These are phyloP conservation scores for Ganoderma resinaceum DNA, from an alignment of 1,284 basidiomycete species.

Conservation along the genomic window DNA sequence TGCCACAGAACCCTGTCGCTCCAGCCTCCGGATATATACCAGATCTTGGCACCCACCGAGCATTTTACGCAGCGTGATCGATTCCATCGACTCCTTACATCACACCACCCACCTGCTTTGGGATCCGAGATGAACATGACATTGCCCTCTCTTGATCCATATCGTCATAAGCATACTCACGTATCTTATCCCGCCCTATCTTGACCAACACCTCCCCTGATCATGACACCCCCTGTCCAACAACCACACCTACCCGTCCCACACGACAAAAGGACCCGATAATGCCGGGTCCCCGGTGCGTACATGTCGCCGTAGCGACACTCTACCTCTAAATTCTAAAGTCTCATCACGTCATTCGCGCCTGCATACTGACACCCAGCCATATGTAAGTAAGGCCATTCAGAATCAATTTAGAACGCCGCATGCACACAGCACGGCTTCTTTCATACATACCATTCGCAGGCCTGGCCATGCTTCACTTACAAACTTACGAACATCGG, in stretches of 20 bases:
- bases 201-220: not conserved
- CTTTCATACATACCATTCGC: slow-evolving; percentile 28
- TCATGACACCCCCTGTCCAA: slow-evolving; percentile 2
- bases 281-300: not conserved
- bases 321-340: not conserved
- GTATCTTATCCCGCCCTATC: not conserved
- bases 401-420: slow-evolving; percentile 16
- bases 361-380: not conserved
- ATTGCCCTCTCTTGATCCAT: slow-evolving; percentile 11
- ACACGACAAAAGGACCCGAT: not conserved
- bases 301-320: not conserved
- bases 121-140: slow-evolving; percentile 33
- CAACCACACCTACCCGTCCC: not conserved
- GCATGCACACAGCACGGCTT: slow-evolving; percentile 28
- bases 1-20: slow-evolving; percentile 31
- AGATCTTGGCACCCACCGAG: slow-evolving; percentile 39
- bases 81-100: slow-evolving; percentile 39
- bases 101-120: slow-evolving; percentile 36
- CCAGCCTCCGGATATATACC: slow-evolving; percentile 30
- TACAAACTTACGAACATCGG: slow-evolving; percentile 1
- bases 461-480: not conserved
- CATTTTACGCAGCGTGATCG: slow-evolving; percentile 40
- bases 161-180: slow-evolving; percentile 15
- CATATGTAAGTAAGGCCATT: not conserved
- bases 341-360: slow-evolving; percentile 1